Evolutionary conservation across 2,329 filamentous ascomycete genomes (phyloP).

Genomic region (Hymenoscyphus repandus): DNA sequence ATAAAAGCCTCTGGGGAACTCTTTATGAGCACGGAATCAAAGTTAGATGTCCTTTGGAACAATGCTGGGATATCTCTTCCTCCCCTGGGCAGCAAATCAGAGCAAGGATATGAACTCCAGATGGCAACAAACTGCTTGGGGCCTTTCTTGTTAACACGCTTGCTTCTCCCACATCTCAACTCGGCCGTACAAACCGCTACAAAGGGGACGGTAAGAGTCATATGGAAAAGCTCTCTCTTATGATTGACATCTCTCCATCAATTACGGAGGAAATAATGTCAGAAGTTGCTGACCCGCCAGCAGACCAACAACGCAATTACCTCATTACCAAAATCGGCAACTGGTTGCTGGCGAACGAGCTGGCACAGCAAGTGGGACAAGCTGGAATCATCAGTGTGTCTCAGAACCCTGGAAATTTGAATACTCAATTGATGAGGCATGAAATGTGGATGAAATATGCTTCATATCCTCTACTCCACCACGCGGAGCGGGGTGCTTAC

Average conservation of each 20-base stretch:
- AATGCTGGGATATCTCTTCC: slow-evolving; percentile 25
- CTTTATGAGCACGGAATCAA: slow-evolving; percentile 31
- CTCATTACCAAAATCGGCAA: slow-evolving; percentile 16
- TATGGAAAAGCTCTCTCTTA: slow-evolving; percentile 13
- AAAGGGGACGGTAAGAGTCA: slow-evolving; percentile 6
- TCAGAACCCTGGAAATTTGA: slow-evolving; percentile 21
- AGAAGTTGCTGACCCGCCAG: not conserved
- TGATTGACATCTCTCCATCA: slow-evolving; percentile 5
- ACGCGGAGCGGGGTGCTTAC: slow-evolving; percentile 14
- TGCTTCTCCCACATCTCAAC: slow-evolving; percentile 33
- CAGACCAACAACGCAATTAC: slow-evolving; percentile 11
- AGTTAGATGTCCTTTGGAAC: slow-evolving; percentile 35
- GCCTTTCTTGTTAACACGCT: slow-evolving; percentile 11
- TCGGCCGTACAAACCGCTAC: not conserved
- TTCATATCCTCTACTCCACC: not conserved
- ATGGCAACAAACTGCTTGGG: slow-evolving; percentile 14
- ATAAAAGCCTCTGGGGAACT: slow-evolving; percentile 32
- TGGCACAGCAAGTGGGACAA: slow-evolving; percentile 1
- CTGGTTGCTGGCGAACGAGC: slow-evolving; percentile 16
- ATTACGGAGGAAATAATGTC: slow-evolving; percentile 1
- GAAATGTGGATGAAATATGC: not conserved
- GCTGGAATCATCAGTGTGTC: slow-evolving; percentile 16
- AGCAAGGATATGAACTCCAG: slow-evolving; percentile 15
- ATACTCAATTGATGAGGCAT: slow-evolving; percentile 3
- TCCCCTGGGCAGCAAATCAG: slow-evolving; percentile 6